Conservation (phyloP, 352 stramenopile genomes). For the Phytophthora quininea region DNA sequence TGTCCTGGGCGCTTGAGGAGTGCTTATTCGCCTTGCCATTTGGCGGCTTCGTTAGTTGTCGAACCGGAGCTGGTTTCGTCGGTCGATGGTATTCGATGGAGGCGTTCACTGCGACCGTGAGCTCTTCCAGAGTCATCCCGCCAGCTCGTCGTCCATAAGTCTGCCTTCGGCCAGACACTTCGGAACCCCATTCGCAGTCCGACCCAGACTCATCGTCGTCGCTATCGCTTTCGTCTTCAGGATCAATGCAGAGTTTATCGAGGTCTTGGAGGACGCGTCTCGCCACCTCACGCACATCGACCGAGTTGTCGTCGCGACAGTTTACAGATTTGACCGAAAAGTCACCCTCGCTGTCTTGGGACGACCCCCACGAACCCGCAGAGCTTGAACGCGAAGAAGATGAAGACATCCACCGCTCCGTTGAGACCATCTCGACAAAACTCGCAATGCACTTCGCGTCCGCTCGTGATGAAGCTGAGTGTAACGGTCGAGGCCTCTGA, state of each 20-base stretch:
- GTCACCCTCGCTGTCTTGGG: background rate
- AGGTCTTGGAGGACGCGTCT: slow-evolving; percentile 54
- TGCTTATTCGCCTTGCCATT: background rate
- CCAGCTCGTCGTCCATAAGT: slow-evolving; percentile 4
- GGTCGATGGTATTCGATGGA: slow-evolving; percentile 57
- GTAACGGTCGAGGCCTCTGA: slow-evolving; percentile 25
- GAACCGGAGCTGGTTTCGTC: background rate
- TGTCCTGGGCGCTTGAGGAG: no score
- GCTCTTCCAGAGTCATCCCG: slow-evolving; percentile 53
- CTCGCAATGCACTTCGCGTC: background rate
- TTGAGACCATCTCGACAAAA: slow-evolving; percentile 23
- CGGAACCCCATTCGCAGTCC: slow-evolving; percentile 14
- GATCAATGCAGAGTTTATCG: slow-evolving; percentile 51
- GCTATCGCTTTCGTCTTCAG: slow-evolving; percentile 9
- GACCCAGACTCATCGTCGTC: slow-evolving; percentile 13
- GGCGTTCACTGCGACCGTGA: slow-evolving; percentile 58
- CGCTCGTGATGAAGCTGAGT: slow-evolving; percentile 26
- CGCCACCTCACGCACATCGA: slow-evolving; percentile 33
- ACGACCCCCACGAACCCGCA: background rate
- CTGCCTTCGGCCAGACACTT: slow-evolving; percentile 3
- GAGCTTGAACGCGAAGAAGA: slow-evolving; percentile 17
- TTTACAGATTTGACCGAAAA: no score
- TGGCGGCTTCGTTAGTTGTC: background rate
- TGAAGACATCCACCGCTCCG: slow-evolving; percentile 7
- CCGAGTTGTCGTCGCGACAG: background rate